phyloP scores from a whole-genome alignment of 805 yeast species.

The Lipomyces japonicus region DNA sequence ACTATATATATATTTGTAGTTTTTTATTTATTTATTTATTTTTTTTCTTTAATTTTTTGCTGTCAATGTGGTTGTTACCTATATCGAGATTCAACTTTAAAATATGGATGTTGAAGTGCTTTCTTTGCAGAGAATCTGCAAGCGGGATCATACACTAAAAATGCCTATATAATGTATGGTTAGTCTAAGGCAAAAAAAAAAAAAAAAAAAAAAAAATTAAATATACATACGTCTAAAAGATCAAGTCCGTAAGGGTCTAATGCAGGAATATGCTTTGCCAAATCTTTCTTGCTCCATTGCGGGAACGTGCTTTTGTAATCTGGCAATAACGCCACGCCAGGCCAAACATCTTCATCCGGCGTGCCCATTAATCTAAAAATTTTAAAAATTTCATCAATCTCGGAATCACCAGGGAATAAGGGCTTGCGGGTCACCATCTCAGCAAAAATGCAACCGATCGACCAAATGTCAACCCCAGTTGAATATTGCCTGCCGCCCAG shows the following conservation, averaged over 20 bases:
- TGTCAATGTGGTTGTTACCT: background rate
- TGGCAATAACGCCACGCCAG: constrained; percentile 84
- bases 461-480: constrained; percentile 99
- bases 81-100: constrained; percentile 31
- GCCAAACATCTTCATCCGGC: constrained; percentile 91
- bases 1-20: too few species aligned
- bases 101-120: constrained; percentile 85
- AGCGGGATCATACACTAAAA: constrained; percentile 89
- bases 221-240: constrained; percentile 49
- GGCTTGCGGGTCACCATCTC: constrained; percentile 97
- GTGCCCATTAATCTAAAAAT: constrained; percentile 92
- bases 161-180: constrained; percentile 37
- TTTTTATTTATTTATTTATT: too few species aligned
- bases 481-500: constrained; percentile 96
- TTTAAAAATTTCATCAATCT: constrained; percentile 92
- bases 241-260: constrained; percentile 83
- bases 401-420: constrained; percentile 94
- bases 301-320: constrained; percentile 93
- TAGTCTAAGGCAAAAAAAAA: background rate
- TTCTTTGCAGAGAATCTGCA: constrained; percentile 90
- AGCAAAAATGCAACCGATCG: constrained; percentile 95
- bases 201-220: background rate
- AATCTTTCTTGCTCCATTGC: constrained; percentile 72
- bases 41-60: too few species aligned
- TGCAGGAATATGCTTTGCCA: constrained; percentile 68